Percentiles rank a stretch among this genome's conserved stretches.
Evolutionary conservation across 1,139 yeast species (phyloP).

Genomic region (Nakaseomyces bracarensis): DNA sequence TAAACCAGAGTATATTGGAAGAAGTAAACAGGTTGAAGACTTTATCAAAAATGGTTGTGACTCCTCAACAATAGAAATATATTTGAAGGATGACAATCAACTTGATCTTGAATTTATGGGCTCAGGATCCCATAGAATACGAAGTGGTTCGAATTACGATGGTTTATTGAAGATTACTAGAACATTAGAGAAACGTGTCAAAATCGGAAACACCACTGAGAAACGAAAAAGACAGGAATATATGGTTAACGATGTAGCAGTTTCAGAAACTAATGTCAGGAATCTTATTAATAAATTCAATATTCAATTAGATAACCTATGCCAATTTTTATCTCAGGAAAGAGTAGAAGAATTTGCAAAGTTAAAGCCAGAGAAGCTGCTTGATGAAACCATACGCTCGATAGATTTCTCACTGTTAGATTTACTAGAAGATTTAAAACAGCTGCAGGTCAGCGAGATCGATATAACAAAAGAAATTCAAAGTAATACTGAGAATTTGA

Average conservation of each 20-base stretch:
- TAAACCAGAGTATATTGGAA: constrained; percentile 66
- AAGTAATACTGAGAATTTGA: constrained; percentile 24
- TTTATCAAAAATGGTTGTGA: constrained; percentile 71
- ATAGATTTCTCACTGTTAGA: constrained; percentile 48
- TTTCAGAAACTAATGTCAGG: constrained; percentile 42
- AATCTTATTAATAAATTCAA: constrained; percentile 44
- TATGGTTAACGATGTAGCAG: constrained; percentile 43
- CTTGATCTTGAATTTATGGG: constrained; percentile 26
- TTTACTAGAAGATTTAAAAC: constrained; percentile 44
- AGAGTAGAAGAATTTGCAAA: constrained; percentile 90
- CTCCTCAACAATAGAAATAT: constrained; percentile 52
- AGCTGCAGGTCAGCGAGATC: constrained; percentile 48
- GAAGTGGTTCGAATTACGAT: neutral
- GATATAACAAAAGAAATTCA: constrained; percentile 27
- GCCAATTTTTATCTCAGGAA: constrained; percentile 94
- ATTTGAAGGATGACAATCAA: constrained; percentile 42
- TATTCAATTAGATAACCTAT: constrained; percentile 82
- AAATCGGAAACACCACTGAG: neutral
- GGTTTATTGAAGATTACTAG: constrained; percentile 36
- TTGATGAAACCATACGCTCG: constrained; percentile 75
- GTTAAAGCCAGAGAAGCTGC: constrained; percentile 62
- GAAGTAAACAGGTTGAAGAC: constrained; percentile 56
- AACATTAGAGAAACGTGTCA: constrained; percentile 12
- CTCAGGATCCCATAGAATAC: neutral
- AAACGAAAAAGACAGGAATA: constrained; percentile 43